Base-by-base conservation (phyloP, 225 moss, liverwort and hornwort genomes). In the Neckera pumila region DNA sequence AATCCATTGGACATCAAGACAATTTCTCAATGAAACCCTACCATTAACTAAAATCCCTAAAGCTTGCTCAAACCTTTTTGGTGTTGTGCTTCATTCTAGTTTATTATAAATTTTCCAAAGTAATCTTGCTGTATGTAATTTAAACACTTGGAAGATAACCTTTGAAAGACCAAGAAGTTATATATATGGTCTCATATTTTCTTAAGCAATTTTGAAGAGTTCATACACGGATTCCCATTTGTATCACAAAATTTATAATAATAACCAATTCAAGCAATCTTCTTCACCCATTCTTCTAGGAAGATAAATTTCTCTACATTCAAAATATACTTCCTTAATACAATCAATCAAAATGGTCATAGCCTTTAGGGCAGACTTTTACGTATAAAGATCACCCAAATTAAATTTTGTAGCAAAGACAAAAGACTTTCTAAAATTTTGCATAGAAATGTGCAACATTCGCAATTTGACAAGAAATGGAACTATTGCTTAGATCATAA, bases 141-240 rank as follows among this genome's bases (percentile, higher is more conserved):
- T 38, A 3, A 58, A 0, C 0, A 11, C 1, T 79, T 2, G 1
- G 0, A 0, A 38, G 3, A 11, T 0, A 58, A 57, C 9, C 17
- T 3, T 26, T n/a, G 2, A 79, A 38, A 2, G 17, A 57, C 2
- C 7, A 17, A 8, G 0, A 57, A 14, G 16, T 2, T 47, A 45
- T 6, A 27, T 38, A 7, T 8, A 11, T 57, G 2, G 3, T 26
- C 2, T 58, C 2, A 38, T 38, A 38, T 58, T 23, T 18, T n/a
- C 17, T 27, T 11, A 26, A 18, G 2, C 1, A 2, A 79, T 1
- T 45, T 45, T 45, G 45, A 45, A 45, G 45, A 45, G 45, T 45
- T 45, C 45, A 45, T 45, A 45, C 45, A 26, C 56, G 0, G 17
- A 38, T 58, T 79, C 3, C 4, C 1, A 17, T 18, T 57, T 27